phyloP scores from a whole-genome alignment of 2,329 filamentous ascomycete genomes.

The Chrysoporthe deuterocubensis region DNA sequence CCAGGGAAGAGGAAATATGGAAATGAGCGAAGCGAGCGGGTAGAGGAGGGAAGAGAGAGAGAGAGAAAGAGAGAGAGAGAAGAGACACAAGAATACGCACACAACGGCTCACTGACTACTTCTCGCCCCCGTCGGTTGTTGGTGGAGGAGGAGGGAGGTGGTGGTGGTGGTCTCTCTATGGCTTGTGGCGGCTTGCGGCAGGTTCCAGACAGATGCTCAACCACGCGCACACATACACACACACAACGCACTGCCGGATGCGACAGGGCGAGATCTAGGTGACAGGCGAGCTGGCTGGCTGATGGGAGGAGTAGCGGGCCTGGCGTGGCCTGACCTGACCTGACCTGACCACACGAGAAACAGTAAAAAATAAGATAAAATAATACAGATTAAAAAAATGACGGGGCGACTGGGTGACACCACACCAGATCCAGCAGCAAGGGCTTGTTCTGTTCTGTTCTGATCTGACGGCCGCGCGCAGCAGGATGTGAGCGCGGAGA shows the following conservation, averaged over 20 bases:
- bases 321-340: conserved; percentile 1
- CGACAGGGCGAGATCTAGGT: background rate
- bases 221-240: background rate
- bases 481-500: conserved; percentile 2
- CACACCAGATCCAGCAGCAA: background rate
- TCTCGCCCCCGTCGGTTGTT: conserved; percentile 10
- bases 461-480: background rate
- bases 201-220: conserved; percentile 2
- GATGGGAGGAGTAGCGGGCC: background rate
- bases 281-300: background rate
- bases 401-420: background rate
- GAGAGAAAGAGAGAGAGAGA: background rate
- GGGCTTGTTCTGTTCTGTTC: background rate
- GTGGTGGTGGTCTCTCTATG: background rate
- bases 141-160: background rate
- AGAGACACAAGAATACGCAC: conserved; percentile 2
- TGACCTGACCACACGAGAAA: conserved; percentile 6
- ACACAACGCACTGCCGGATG: background rate
- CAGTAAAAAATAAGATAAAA: background rate
- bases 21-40: background rate
- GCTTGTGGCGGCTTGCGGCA: background rate
- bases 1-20: background rate
- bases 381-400: background rate
- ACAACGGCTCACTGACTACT: background rate
- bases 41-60: background rate